phyloP scores from a whole-genome alignment of 805 yeast species.

The Myxozyma mucilagina region DNA sequence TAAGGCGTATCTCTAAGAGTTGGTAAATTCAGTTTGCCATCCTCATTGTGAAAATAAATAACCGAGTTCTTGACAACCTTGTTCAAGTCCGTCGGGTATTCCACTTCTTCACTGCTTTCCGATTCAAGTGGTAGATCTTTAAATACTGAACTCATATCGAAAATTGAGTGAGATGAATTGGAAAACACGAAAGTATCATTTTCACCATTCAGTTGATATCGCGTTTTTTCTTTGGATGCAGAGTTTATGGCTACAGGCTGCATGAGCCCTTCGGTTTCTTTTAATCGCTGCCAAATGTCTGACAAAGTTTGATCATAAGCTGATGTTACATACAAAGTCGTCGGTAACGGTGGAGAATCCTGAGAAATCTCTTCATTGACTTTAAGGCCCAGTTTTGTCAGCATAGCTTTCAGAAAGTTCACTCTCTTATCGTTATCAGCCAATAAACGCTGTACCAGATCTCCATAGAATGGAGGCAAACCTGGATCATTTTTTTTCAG shows the following conservation, averaged over 20 bases:
- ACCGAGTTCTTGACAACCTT: slow-evolving; percentile 57
- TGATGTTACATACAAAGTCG: slow-evolving; percentile 64
- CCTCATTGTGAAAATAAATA: slow-evolving; percentile 39
- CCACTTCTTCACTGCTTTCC: slow-evolving; percentile 34
- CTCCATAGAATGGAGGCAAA: slow-evolving; percentile 23
- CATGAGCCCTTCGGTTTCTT: slow-evolving; percentile 41
- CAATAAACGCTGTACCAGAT: slow-evolving; percentile 41
- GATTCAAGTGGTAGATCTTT: slow-evolving; percentile 15
- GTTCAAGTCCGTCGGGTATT: slow-evolving; percentile 52
- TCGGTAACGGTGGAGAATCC: slow-evolving; percentile 59
- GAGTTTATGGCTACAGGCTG: neutral
- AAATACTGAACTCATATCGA: slow-evolving; percentile 10
- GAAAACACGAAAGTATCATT: slow-evolving; percentile 54
- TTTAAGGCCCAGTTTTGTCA: slow-evolving; percentile 63
- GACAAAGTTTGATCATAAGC: slow-evolving; percentile 39
- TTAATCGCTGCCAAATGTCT: slow-evolving; percentile 41
- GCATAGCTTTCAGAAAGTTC: slow-evolving; percentile 56
- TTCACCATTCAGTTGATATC: slow-evolving; percentile 48
- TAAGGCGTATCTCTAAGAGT: slow-evolving; percentile 56
- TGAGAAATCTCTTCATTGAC: slow-evolving; percentile 53
- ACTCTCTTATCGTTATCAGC: slow-evolving; percentile 52
- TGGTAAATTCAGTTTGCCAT: slow-evolving; percentile 48
- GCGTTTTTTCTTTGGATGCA: slow-evolving; percentile 37
- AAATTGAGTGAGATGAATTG: slow-evolving; percentile 25
- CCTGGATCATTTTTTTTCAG: slow-evolving; percentile 15